Base-by-base conservation (phyloP, 108 stramenopile species). In the Discostella stelligeroides region DNA sequence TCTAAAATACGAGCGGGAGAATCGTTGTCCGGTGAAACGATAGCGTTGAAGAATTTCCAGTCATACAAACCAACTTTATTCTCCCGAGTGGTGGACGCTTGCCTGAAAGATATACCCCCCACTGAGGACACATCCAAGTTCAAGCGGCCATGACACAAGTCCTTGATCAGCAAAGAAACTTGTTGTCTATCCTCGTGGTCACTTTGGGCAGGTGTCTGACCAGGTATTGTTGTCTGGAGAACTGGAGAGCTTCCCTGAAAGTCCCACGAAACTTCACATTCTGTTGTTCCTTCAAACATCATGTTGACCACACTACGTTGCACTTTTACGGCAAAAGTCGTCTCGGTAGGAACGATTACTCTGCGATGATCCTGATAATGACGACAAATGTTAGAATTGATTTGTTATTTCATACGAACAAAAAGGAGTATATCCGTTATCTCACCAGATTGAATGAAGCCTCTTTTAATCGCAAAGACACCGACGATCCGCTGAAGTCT, bases 181-280 rank as follows among this genome's bases (percentile, higher is more conserved):
- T 91, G 91, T 54, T 88, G 59, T 73, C 86, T 89, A 28, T 90
- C 80, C 79, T 94, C 93, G 56, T 89, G 93, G 7, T 54, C 68
- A 20, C 85, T 88, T 34, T 79, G 72, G 42, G 82, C 88, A 15
- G 89, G 90, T 25, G 84, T 82, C 38, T 88, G 46, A 9, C 91
- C 94, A 27, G 85, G 73, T 39, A 77, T 55, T 18, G 89, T 86
- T 0, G 86, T 87, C 62, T 95, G 92, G 15, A 95, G 82, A 53
- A 93, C 82, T 12, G 95, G 95, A 50, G 86, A 88, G 17, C 82
- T 69, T 0, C 92, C 92, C 57, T 92, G 90, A 51, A 95, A 91
- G 59, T 95, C 92, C 95, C 95, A 95, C 21, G 81, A 66, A 25
- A 92, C 49, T 70, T 95, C 95, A 62, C 92, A 92, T 53, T 82